These are phyloP conservation scores for Holtermannia corniformis DNA, from an alignment of 768 basidiomycete species.

Conservation along the genomic window DNA sequence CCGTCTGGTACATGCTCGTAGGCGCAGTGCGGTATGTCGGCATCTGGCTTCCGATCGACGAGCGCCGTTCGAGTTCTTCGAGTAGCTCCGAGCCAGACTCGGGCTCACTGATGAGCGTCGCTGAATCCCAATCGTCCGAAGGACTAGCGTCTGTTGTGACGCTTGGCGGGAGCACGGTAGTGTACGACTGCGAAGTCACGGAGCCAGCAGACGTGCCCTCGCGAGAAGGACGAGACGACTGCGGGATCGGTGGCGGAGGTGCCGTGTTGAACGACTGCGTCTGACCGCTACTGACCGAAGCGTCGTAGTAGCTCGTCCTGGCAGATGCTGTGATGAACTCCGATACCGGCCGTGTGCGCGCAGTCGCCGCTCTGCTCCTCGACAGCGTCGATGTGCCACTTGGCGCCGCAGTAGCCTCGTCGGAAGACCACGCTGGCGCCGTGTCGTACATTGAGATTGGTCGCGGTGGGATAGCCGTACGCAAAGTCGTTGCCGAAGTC, in stretches of 20 bases:
- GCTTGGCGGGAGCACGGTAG: background rate
- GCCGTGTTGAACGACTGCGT: slow-evolving; percentile 10
- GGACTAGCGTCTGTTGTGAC: background rate
- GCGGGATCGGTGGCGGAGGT: slow-evolving; percentile 15
- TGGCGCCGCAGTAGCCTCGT: background rate
- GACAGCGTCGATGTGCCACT: background rate
- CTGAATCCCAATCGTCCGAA: slow-evolving; percentile 9
- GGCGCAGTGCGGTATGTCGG: slow-evolving; percentile 3
- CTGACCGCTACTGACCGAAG: background rate
- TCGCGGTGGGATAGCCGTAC: no score
- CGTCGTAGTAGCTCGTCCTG: no score
- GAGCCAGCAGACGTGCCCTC: no score
- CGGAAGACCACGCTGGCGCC: background rate
- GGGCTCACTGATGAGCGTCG: slow-evolving; percentile 24
- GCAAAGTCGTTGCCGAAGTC: no score
- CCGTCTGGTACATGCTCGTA: background rate
- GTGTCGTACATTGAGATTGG: no score
- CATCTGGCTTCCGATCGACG: slow-evolving; percentile 18
- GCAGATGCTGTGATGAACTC: no score
- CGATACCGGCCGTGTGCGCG: no score
- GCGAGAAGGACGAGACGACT: no score
- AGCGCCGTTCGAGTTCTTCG: slow-evolving; percentile 27
- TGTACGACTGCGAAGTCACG: no score
- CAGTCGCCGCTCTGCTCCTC: background rate
- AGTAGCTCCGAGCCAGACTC: slow-evolving; percentile 23